phyloP scores from a whole-genome alignment of 805 yeast species.

The Saturnispora silvae region DNA sequence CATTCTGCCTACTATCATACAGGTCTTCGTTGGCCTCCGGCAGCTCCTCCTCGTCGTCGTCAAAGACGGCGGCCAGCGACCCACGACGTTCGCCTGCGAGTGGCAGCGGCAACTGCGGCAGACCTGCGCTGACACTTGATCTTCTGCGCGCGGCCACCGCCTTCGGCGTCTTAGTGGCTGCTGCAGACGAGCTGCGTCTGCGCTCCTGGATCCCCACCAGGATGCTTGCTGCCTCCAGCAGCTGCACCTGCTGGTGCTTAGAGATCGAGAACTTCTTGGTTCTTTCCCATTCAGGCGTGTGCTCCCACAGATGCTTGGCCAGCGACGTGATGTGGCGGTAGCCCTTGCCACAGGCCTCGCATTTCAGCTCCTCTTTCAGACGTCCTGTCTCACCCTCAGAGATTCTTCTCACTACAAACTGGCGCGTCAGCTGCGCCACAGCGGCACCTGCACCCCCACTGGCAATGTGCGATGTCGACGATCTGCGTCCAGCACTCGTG shows the following conservation, averaged over 20 bases:
- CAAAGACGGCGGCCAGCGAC: no score
- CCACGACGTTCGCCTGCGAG: no score
- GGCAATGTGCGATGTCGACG: no score
- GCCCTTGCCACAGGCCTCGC: constrained; percentile 89
- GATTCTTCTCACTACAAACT: constrained; percentile 72
- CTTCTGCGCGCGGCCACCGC: no score
- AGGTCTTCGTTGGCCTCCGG: no score
- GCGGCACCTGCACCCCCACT: no score
- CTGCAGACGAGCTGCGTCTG: no score
- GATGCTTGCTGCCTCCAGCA: constrained; percentile 68
- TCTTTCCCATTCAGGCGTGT: constrained; percentile 88
- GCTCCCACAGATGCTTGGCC: constrained; percentile 88
- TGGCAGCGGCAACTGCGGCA: no score
- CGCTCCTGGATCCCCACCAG: constrained; percentile 44
- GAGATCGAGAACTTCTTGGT: constrained; percentile 71
- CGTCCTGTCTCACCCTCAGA: constrained; percentile 83
- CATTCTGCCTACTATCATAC: no score
- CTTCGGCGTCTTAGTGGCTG: not conserved
- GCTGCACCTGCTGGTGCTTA: constrained; percentile 83
- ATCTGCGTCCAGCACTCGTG: no score
- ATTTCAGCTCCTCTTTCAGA: constrained; percentile 70
- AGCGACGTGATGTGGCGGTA: constrained; percentile 82
- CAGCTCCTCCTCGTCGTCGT: no score
- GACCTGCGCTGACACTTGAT: no score
- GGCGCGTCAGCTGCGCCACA: constrained; percentile 44